These are phyloP conservation scores for Maudiozyma bulderi DNA, from an alignment of 805 yeast species.

Conservation along the genomic window DNA sequence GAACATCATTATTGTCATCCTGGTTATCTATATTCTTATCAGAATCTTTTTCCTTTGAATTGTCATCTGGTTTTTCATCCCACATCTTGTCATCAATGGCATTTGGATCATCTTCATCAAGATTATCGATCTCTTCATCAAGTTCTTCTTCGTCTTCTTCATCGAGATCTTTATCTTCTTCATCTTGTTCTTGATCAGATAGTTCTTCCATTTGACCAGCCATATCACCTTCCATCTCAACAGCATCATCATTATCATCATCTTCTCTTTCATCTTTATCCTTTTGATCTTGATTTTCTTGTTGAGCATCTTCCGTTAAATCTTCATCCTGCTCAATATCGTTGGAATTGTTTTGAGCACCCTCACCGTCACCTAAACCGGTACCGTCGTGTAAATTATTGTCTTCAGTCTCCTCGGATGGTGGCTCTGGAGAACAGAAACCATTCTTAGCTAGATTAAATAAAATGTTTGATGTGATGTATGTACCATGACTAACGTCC, in stretches of 20 bases:
- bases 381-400: conserved; percentile 76
- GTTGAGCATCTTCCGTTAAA: conserved; percentile 65
- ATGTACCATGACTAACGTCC: conserved; percentile 52
- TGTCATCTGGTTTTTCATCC: conserved; percentile 81
- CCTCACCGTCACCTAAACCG: conserved; percentile 88
- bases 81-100: conserved; percentile 97
- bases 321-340: conserved; percentile 91
- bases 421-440: conserved; percentile 85
- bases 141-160: conserved; percentile 61
- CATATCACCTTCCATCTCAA: conserved; percentile 94
- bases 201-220: conserved; percentile 84
- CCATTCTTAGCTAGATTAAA: conserved; percentile 64
- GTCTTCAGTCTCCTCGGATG: conserved; percentile 49
- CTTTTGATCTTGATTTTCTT: conserved; percentile 63
- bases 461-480: conserved; percentile 45
- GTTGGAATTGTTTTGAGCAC: conserved; percentile 69
- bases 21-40: conserved; percentile 57
- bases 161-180: conserved; percentile 41
- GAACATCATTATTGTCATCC: conserved; percentile 35
- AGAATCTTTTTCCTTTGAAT: conserved; percentile 71
- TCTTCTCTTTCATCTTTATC: conserved; percentile 45
- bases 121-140: conserved; percentile 82
- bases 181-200: conserved; percentile 57
- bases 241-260: conserved; percentile 68
- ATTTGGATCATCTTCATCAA: conserved; percentile 86